Base-by-base conservation (phyloP, 352 stramenopile species). In the Phytopythium mirpurense region DNA sequence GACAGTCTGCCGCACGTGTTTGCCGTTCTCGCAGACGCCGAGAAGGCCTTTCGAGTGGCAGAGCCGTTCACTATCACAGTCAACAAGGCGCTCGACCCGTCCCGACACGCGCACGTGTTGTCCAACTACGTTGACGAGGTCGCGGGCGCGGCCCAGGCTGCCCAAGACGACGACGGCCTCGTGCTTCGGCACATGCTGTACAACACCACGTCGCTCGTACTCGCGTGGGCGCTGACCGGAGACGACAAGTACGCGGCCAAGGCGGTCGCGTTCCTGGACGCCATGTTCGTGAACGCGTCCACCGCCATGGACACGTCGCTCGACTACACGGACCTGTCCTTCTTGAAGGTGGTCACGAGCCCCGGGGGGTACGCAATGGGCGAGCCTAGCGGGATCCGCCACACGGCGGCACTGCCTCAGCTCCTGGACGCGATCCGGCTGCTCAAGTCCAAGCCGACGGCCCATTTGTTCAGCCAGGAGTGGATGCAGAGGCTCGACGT, bases 161-260 rank as follows among this genome's bases (percentile, higher is more conserved):
- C 63, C 21, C 26, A 52, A 26, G 34, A 71, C 7, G 65, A 71
- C 7, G 65, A 73, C 27, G 62, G 54, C 14, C 44, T 65, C 18
- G 31, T 73, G 26, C 46, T 83, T 26, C 66, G 70, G n/a, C 49
- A 65, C 44, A 75, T 83, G 61, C 64, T 72, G 34, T 76, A 78
- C 59, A 76, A 78, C 44, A 78, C 64, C 23, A 80, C 73, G 5
- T 62, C 63, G 26, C 54, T 84, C 18, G 60, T 63, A 10, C 43
- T 82, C 16, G 64, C 67, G 26, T 83, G 62, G 63, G 34, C 50
- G 3, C 37, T 80, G 21, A 75, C 59, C 15, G 41, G 35, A 12
- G 67, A 82, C n/a, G 35, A 60, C 26, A 36, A 59, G 34, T 84
- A 74, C 37, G 60, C 59, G 9, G n/a, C 32, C 23, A 54, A 75